Evolutionary conservation across 257 asterid species (phyloP).

Genomic region (Solanum gandarillasii): DNA sequence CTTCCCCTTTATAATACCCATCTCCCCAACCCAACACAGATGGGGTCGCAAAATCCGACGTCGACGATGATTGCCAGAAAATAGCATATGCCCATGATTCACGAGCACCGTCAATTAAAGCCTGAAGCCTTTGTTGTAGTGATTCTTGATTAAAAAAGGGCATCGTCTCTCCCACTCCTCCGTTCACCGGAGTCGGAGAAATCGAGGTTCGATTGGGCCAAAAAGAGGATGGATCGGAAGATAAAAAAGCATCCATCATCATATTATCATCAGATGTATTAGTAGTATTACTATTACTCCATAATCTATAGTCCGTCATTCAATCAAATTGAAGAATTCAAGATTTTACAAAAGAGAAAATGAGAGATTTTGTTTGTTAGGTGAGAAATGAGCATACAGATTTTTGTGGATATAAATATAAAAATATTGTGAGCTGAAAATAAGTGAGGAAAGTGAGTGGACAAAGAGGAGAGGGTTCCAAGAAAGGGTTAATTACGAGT

Average conservation of each 20-base stretch:
- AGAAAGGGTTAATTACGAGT: neutral
- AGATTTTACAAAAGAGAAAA: neutral
- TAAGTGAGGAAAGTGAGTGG: neutral
- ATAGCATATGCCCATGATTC: slow-evolving; percentile 90
- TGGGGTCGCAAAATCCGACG: slow-evolving; percentile 37
- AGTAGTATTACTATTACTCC: slow-evolving; percentile 11
- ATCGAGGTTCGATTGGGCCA: slow-evolving; percentile 21
- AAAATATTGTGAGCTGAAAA: neutral
- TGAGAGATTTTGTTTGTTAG: neutral
- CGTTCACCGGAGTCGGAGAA: neutral
- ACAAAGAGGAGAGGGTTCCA: neutral
- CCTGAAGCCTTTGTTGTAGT: slow-evolving; percentile 63
- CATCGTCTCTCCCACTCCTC: neutral
- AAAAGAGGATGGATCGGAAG: slow-evolving; percentile 43
- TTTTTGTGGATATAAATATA: neutral
- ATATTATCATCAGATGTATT: slow-evolving; percentile 25
- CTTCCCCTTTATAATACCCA: slow-evolving; percentile 77
- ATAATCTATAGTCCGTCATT: slow-evolving; percentile 29
- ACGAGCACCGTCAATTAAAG: slow-evolving; percentile 58
- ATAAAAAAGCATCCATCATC: slow-evolving; percentile 48
- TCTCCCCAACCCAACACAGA: slow-evolving; percentile 68
- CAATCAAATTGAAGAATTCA: slow-evolving; percentile 5
- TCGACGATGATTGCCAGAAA: slow-evolving; percentile 74
- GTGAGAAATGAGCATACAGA: slow-evolving; percentile 2
- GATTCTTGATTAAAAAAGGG: slow-evolving; percentile 51